phyloP scores from a whole-genome alignment of 2,329 filamentous ascomycete genomes.

The Aspergillus floridensis region DNA sequence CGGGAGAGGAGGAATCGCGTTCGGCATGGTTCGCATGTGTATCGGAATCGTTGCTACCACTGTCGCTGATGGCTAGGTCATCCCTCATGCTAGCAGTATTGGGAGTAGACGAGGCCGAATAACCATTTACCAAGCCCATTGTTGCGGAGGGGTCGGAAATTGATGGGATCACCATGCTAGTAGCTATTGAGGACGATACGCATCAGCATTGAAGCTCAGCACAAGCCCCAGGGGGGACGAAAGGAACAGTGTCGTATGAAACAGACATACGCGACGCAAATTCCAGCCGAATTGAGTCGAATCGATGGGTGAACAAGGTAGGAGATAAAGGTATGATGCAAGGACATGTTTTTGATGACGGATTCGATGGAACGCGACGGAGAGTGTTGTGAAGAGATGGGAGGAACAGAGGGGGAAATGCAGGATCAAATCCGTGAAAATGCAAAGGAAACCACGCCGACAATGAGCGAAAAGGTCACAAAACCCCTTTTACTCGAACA shows the following conservation, averaged over 20 bases:
- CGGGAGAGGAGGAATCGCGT: slow-evolving; percentile 46
- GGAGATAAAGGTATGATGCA: slow-evolving; percentile 35
- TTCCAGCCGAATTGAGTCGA: slow-evolving; percentile 23
- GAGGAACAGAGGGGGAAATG: slow-evolving; percentile 17
- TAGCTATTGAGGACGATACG: slow-evolving; percentile 35
- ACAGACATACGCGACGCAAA: slow-evolving; percentile 36
- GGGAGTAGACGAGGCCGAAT: slow-evolving; percentile 25
- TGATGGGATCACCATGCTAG: slow-evolving; percentile 48
- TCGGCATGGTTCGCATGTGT: slow-evolving; percentile 57
- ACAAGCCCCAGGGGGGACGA: slow-evolving; percentile 16
- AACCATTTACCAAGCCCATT: slow-evolving; percentile 37
- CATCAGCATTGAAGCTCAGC: slow-evolving; percentile 44
- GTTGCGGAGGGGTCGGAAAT: slow-evolving; percentile 34
- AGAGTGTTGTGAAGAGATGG: slow-evolving; percentile 22
- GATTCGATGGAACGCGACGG: slow-evolving; percentile 36
- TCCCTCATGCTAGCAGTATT: slow-evolving; percentile 26
- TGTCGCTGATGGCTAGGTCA: slow-evolving; percentile 52
- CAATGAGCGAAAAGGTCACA: slow-evolving; percentile 15
- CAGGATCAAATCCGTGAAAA: slow-evolving; percentile 23
- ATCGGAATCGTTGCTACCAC: slow-evolving; percentile 76
- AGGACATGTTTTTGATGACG: slow-evolving; percentile 38
- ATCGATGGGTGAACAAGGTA: slow-evolving; percentile 23
- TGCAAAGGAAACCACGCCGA: slow-evolving; percentile 17
- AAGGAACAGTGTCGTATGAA: slow-evolving; percentile 24
- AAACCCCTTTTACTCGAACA: slow-evolving; percentile 16